phyloP scores from a whole-genome alignment of 2,329 filamentous ascomycete species.

The Westerdykella ornata region DNA sequence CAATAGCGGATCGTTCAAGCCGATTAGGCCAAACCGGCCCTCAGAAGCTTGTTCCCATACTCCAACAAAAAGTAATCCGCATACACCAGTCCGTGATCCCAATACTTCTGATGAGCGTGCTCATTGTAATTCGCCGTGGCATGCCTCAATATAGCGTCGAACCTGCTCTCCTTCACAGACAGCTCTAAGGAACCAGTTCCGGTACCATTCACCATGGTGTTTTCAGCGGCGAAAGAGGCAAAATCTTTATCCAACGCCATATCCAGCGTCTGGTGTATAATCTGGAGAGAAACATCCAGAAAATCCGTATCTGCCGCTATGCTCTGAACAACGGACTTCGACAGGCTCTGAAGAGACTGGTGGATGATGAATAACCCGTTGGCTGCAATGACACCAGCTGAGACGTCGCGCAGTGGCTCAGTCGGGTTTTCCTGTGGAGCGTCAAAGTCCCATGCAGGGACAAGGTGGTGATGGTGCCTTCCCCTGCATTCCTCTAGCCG shows the following conservation, averaged over 20 bases:
- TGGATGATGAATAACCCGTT: constrained; percentile 40
- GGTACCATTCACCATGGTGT: constrained; percentile 13
- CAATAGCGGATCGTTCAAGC: too few species aligned
- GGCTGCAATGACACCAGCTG: constrained; percentile 38
- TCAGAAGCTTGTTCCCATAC: constrained; percentile 44
- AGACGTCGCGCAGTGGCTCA: constrained; percentile 34
- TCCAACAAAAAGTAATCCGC: constrained; percentile 47
- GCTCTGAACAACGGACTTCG: not conserved
- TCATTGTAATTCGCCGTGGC: constrained; percentile 46
- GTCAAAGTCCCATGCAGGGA: constrained; percentile 50
- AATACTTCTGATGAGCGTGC: constrained; percentile 41
- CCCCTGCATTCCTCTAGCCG: constrained; percentile 34
- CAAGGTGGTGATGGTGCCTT: constrained; percentile 24
- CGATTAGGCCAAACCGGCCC: constrained; percentile 22
- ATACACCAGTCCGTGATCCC: constrained; percentile 46
- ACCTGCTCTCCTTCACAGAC: constrained; percentile 23
- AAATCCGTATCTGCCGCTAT: constrained; percentile 6
- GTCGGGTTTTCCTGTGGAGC: constrained; percentile 38
- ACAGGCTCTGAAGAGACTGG: constrained; percentile 25
- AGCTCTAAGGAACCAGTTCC: constrained; percentile 4
- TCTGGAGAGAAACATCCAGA: constrained; percentile 16
- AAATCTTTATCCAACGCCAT: constrained; percentile 27
- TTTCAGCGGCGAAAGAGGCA: constrained; percentile 15
- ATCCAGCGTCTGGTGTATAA: constrained; percentile 24
- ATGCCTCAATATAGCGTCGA: constrained; percentile 44